Base-by-base conservation (phyloP, 108 stramenopile species). In the Stephanodiscus triporus region DNA sequence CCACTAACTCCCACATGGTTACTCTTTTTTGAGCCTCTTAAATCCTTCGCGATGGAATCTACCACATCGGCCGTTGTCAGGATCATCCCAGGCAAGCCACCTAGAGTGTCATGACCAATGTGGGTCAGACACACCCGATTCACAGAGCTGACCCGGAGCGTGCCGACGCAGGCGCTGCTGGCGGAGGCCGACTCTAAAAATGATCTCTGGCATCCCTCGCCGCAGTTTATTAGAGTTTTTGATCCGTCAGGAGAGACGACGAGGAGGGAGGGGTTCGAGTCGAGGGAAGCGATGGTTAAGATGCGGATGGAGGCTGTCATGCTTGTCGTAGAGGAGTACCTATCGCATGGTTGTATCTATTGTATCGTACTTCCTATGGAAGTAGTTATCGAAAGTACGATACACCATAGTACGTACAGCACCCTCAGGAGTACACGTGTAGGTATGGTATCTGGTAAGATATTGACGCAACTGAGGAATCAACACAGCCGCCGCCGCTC, bases 21-120 rank as follows among this genome's bases (percentile, higher is more conserved):
- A 22, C 42, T 63, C 36, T 57, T 20, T 17, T 72, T 45, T 9
- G 73, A 63, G n/a, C 30, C 63, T 26, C 48, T 56, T 32, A 68
- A 70, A 50, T 72, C 56, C 48, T 42, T 73, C 7, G 59, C 64
- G 11, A 62, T 62, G 70, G 48, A 66, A 23, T 84, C 78, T 6
- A 83, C 72, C 50, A 82, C 91, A 82, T 95, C 94, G 0, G 90
- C 86, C 6, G 85, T 76, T 4, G 91, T 95, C 32, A 95, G 68
- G 51, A 91, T 84, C 86, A 92, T 87, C 6, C 94, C 94, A 2
- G 94, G 94, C 24, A 95, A 61, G 27, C 94, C 94, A 34, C 91
- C 94, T 6, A 91, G 50, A 7, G 88, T 78, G 20, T 80, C 80
- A 65, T 89, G 86, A 10, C 77, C 81, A 10, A 92, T 66, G 73